Evolutionary conservation across 441 rosid species (phyloP).

Genomic region (Capsella rubella): DNA sequence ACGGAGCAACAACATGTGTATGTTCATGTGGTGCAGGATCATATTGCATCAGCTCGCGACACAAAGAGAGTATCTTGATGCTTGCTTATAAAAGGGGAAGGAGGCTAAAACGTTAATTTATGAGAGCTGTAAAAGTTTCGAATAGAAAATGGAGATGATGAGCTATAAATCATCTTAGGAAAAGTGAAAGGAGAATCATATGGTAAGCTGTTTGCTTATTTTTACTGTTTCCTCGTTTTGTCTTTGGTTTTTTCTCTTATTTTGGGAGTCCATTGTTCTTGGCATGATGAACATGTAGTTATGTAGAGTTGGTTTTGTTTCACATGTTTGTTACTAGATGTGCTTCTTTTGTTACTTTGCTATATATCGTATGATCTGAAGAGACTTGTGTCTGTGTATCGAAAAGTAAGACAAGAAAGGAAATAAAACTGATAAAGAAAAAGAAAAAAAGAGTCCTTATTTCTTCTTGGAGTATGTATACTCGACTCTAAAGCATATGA

Average conservation of each 20-base stretch:
- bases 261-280: slow-evolving; percentile 37
- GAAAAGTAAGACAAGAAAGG: slow-evolving; percentile 29
- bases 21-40: slow-evolving; percentile 70
- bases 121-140: slow-evolving; percentile 14
- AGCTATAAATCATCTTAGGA: slow-evolving; percentile 1
- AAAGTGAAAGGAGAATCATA: slow-evolving; percentile 15
- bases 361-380: slow-evolving; percentile 19
- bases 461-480: background rate
- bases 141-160: slow-evolving; percentile 14
- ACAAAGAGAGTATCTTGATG: slow-evolving; percentile 68
- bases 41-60: slow-evolving; percentile 83
- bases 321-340: slow-evolving; percentile 34
- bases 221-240: slow-evolving; percentile 16
- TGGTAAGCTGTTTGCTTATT: slow-evolving; percentile 37
- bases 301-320: slow-evolving; percentile 36
- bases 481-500: background rate
- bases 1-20: slow-evolving; percentile 31
- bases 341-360: slow-evolving; percentile 31
- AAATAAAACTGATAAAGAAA: slow-evolving; percentile 12
- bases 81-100: background rate
- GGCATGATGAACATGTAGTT: slow-evolving; percentile 38
- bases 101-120: slow-evolving; percentile 28
- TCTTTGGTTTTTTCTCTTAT: slow-evolving; percentile 14
- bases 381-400: slow-evolving; percentile 37
- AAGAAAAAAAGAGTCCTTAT: background rate